These are phyloP conservation scores for Aspergillus pseudoviridinutans DNA, from an alignment of 2,329 filamentous ascomycete genomes.

Conservation along the genomic window DNA sequence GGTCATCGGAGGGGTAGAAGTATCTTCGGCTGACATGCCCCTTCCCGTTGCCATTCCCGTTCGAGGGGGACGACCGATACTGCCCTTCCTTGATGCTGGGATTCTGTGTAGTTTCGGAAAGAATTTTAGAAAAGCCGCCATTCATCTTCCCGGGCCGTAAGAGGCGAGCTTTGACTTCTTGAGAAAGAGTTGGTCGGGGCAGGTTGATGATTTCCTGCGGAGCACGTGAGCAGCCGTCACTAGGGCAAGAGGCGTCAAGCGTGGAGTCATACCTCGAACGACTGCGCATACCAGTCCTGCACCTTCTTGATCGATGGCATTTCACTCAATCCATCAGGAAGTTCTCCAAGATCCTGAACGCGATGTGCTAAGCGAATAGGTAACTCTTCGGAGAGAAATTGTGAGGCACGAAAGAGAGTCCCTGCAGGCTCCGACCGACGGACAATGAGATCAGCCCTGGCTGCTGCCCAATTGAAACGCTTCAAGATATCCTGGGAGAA, in stretches of 20 bases:
- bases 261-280: conserved; percentile 74
- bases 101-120: conserved; percentile 82
- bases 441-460: conserved; percentile 12
- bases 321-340: conserved; percentile 93
- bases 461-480: background rate
- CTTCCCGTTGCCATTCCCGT: conserved; percentile 50
- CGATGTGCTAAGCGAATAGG: conserved; percentile 95
- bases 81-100: conserved; percentile 84
- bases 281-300: conserved; percentile 98
- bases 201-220: conserved; percentile 80
- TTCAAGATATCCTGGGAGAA: background rate
- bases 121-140: conserved; percentile 60
- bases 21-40: conserved; percentile 63
- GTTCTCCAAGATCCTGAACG: conserved; percentile 85
- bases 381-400: conserved; percentile 97
- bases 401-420: conserved; percentile 93
- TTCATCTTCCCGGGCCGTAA: conserved; percentile 49
- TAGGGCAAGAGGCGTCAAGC: background rate
- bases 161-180: conserved; percentile 75
- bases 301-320: conserved; percentile 97
- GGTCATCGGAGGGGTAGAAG: conserved; percentile 87
- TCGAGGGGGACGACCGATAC: conserved; percentile 55
- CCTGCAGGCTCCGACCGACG: conserved; percentile 52
- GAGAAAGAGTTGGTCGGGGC: conserved; percentile 69
- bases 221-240: conserved; percentile 18